Evolutionary conservation across 805 yeast genomes (phyloP).

Genomic region (Metschnikowia rubicola): DNA sequence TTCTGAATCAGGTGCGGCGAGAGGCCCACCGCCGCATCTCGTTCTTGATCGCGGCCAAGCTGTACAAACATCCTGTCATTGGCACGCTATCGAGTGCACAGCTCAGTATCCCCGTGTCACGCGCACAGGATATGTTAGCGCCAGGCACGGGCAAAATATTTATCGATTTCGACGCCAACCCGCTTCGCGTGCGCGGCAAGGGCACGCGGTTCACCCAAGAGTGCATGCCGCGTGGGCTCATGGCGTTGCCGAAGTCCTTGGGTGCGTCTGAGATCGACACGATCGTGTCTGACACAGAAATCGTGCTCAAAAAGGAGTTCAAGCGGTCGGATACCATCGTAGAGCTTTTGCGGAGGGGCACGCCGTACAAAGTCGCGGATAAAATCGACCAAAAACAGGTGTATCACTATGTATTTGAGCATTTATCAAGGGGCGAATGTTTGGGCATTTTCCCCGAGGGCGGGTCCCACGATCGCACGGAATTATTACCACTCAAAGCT

Average conservation of each 20-base stretch:
- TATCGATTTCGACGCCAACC: slow-evolving; percentile 50
- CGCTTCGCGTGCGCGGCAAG: slow-evolving; percentile 55
- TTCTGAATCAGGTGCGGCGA: slow-evolving; percentile 75
- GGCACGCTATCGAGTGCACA: slow-evolving; percentile 76
- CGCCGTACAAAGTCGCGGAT: slow-evolving; percentile 67
- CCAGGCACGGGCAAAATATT: slow-evolving; percentile 65
- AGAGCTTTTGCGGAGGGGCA: slow-evolving; percentile 46
- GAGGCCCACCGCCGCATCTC: slow-evolving; percentile 67
- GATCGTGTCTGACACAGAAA: slow-evolving; percentile 67
- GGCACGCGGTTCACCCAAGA: slow-evolving; percentile 65
- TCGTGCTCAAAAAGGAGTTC: slow-evolving; percentile 69
- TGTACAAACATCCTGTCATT: slow-evolving; percentile 61
- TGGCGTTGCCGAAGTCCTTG: slow-evolving; percentile 72
- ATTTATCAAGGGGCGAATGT: slow-evolving; percentile 74
- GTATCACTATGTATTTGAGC: slow-evolving; percentile 80
- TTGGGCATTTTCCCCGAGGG: slow-evolving; percentile 97
- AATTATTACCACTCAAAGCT: slow-evolving; percentile 86
- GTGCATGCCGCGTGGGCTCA: slow-evolving; percentile 60
- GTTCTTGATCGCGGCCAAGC: slow-evolving; percentile 81
- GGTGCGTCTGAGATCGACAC: slow-evolving; percentile 73
- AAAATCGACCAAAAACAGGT: slow-evolving; percentile 85
- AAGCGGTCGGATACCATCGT: slow-evolving; percentile 44
- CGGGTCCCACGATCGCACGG: slow-evolving; percentile 95
- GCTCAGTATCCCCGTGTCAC: slow-evolving; percentile 82
- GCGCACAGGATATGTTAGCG: slow-evolving; percentile 84